A percentile compares a stretch with the other conserved stretches of the same genome.
Conservation (phyloP, 805 yeast genomes). For the Pichia phayaonensis region DNA sequence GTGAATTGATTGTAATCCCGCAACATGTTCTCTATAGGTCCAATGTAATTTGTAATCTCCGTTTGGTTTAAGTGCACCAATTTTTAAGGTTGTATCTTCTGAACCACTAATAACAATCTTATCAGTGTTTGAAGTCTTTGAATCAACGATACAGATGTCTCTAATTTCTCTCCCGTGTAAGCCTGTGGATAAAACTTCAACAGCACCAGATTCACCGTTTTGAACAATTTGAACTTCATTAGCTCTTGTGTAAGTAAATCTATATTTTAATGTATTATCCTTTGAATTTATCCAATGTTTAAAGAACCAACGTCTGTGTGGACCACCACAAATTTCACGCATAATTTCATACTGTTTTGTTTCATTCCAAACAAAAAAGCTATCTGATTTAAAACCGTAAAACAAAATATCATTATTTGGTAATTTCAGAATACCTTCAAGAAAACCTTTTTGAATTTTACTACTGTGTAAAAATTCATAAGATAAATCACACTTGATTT, state of each 20-base stretch:
- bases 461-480: conserved; percentile 34
- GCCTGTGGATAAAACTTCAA: conserved; percentile 44
- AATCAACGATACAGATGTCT: conserved; percentile 48
- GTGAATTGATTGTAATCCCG: conserved; percentile 75
- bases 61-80: conserved; percentile 35
- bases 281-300: conserved; percentile 14
- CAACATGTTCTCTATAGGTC: conserved; percentile 73
- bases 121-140: conserved; percentile 20
- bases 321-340: conserved; percentile 80
- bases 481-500: conserved; percentile 15
- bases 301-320: conserved; percentile 78
- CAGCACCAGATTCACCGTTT: conserved; percentile 16
- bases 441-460: conserved; percentile 62
- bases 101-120: conserved; percentile 65
- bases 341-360: conserved; percentile 62
- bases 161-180: conserved; percentile 91
- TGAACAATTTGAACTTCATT: conserved; percentile 38
- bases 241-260: conserved; percentile 54
- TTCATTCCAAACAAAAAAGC: conserved; percentile 78
- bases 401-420: conserved; percentile 40
- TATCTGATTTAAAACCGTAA: conserved; percentile 77
- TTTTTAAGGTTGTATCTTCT: conserved; percentile 74
- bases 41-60: conserved; percentile 45
- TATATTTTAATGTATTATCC: conserved; percentile 24
- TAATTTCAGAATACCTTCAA: conserved; percentile 62